These are phyloP conservation scores for Gaultheria prostrata DNA, from an alignment of 148 eudicot species.

Conservation along the genomic window DNA sequence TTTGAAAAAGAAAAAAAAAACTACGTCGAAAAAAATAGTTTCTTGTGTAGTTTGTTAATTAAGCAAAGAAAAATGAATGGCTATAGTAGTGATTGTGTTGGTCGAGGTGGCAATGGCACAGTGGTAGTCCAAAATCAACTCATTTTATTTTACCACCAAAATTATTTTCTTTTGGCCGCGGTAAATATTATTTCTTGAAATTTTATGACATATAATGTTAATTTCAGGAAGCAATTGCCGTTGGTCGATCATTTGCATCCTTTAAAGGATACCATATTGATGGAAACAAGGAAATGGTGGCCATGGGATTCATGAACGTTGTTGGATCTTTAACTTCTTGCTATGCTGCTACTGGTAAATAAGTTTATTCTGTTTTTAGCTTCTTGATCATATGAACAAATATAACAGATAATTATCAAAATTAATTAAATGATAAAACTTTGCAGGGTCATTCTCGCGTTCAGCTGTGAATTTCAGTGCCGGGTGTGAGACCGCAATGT, in stretches of 20 bases:
- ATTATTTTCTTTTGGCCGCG: too few relatives aligned
- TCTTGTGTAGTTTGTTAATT: too few relatives aligned
- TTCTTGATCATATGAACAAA: too few relatives aligned
- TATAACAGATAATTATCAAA: too few relatives aligned
- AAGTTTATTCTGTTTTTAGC: too few relatives aligned
- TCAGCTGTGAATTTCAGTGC: slow-evolving; percentile 47
- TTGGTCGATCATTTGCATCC: slow-evolving; percentile 50
- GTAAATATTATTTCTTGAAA: too few relatives aligned
- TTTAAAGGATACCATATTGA: slow-evolving; percentile 44
- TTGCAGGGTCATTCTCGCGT: slow-evolving; percentile 50
- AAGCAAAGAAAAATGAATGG: background rate
- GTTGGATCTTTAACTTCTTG: slow-evolving; percentile 48
- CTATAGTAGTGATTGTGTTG: too few relatives aligned
- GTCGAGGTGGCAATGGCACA: too few relatives aligned
- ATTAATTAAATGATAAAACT: background rate
- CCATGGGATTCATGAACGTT: slow-evolving; percentile 51
- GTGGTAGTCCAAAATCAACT: too few relatives aligned
- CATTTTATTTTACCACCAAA: too few relatives aligned
- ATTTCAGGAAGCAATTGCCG: slow-evolving; percentile 52
- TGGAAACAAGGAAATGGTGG: slow-evolving; percentile 59
- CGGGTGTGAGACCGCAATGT: slow-evolving; percentile 43
- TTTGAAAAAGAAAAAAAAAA: background rate
- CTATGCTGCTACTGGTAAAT: slow-evolving; percentile 45
- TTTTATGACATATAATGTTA: background rate
- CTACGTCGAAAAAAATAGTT: background rate